Conservation (phyloP, 2,329 filamentous ascomycete genomes). For the Lachnellula hyalina region DNA sequence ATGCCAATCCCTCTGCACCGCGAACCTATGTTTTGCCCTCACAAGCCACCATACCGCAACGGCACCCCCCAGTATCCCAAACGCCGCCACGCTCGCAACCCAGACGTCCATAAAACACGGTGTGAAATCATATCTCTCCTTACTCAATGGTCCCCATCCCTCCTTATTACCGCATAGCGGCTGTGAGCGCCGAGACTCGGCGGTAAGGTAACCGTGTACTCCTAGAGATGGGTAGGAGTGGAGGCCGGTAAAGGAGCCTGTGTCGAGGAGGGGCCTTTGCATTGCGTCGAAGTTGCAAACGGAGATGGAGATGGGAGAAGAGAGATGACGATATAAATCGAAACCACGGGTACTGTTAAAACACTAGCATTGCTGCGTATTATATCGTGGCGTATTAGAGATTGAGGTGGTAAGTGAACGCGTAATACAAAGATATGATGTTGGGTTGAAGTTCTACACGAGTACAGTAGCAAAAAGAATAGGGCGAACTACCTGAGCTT, state of each 20-base stretch:
- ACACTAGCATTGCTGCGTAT: too few species aligned
- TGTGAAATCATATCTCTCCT: constrained; percentile 85
- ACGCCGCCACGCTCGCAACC: constrained; percentile 71
- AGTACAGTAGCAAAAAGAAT: too few species aligned
- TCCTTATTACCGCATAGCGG: constrained; percentile 83
- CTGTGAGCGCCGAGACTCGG: constrained; percentile 41
- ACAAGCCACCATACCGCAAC: constrained; percentile 76
- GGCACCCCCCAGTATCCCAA: constrained; percentile 72
- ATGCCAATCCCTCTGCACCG: constrained; percentile 78
- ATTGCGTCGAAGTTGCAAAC: constrained; percentile 5
- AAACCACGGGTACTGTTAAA: background rate
- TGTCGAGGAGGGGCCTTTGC: constrained; percentile 32
- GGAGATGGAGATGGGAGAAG: background rate
- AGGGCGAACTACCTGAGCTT: too few species aligned
- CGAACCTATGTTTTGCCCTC: constrained; percentile 59
- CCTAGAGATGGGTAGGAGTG: constrained; percentile 43
- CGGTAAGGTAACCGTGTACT: constrained; percentile 51
- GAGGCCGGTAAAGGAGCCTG: constrained; percentile 58
- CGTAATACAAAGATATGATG: too few species aligned
- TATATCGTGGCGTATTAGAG: too few species aligned
- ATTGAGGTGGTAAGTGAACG: too few species aligned
- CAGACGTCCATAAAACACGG: constrained; percentile 95
- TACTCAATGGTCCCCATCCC: constrained; percentile 93
- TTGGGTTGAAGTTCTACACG: too few species aligned
- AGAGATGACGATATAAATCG: background rate